Evolutionary conservation across 805 yeast genomes (phyloP).

Genomic region (Saturnispora kantuleensis): DNA sequence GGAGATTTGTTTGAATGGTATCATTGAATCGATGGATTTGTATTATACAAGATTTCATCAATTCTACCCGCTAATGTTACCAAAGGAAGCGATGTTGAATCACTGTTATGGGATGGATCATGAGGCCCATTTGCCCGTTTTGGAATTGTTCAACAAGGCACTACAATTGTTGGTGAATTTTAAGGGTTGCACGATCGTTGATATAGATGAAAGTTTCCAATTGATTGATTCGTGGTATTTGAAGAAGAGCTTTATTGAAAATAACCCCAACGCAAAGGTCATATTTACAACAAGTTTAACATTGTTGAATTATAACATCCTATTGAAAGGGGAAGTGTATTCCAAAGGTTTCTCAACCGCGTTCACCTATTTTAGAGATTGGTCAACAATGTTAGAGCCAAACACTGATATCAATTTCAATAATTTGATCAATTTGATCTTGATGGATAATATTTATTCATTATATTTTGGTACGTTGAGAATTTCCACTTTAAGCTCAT

Average conservation of each 20-base stretch:
- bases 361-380: constrained; percentile 47
- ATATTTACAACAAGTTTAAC: constrained; percentile 32
- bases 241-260: constrained; percentile 22
- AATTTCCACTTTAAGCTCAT: constrained; percentile 15
- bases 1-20: constrained; percentile 2
- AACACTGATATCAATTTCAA: constrained; percentile 16
- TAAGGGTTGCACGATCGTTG: constrained; percentile 17
- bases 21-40: constrained; percentile 14
- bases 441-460: constrained; percentile 44
- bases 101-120: constrained; percentile 22
- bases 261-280: constrained; percentile 20
- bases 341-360: constrained; percentile 48
- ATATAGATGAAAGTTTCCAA: constrained; percentile 29
- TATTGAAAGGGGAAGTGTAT: constrained; percentile 50
- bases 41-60: constrained; percentile 37
- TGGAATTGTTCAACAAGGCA: constrained; percentile 34
- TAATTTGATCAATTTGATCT: constrained; percentile 36
- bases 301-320: constrained; percentile 44
- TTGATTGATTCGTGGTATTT: constrained; percentile 31
- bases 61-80: constrained; percentile 38
- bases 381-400: constrained; percentile 35
- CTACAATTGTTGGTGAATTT: constrained; percentile 29
- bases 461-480: constrained; percentile 39
- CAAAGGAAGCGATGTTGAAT: constrained; percentile 21
- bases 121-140: constrained; percentile 23